Conservation (phyloP, 257 asterid genomes). For the Forsythia viridissima region DNA sequence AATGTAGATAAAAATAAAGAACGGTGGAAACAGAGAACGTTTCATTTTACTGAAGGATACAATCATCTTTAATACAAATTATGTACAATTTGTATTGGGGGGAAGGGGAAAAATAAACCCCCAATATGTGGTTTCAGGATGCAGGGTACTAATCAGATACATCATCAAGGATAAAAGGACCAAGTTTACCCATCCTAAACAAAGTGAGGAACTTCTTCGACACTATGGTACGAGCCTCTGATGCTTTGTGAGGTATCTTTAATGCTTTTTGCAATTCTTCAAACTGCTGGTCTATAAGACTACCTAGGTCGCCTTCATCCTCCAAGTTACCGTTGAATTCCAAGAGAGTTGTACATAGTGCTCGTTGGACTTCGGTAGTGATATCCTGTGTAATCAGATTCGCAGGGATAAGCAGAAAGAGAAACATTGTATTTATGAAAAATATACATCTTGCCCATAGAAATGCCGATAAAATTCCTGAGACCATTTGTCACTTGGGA, state of each 20-base stretch:
- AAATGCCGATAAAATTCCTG: not conserved
- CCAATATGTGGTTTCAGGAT: constrained; percentile 9
- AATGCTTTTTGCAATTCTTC: constrained; percentile 67
- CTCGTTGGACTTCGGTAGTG: constrained; percentile 62
- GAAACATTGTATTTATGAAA: not conserved
- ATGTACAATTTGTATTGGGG: not conserved
- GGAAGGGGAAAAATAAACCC: not conserved
- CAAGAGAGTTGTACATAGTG: constrained; percentile 46
- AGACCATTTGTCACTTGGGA: not conserved
- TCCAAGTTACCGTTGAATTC: constrained; percentile 73
- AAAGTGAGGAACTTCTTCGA: constrained; percentile 76
- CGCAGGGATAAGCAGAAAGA: not conserved
- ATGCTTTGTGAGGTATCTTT: constrained; percentile 66
- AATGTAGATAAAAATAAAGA: too few species aligned
- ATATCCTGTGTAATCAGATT: constrained; percentile 51
- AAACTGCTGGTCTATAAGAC: constrained; percentile 75
- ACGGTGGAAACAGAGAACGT: too few species aligned
- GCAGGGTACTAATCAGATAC: constrained; percentile 47
- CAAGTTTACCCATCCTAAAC: constrained; percentile 81
- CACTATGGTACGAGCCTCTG: constrained; percentile 71
- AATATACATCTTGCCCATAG: not conserved
- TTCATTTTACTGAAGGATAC: not conserved
- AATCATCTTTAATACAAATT: too few species aligned
- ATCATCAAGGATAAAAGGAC: constrained; percentile 84
- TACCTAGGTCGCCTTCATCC: constrained; percentile 72